Evolutionary conservation across 148 eudicot species (phyloP).

Genomic region (Vaccinium myrtillus): DNA sequence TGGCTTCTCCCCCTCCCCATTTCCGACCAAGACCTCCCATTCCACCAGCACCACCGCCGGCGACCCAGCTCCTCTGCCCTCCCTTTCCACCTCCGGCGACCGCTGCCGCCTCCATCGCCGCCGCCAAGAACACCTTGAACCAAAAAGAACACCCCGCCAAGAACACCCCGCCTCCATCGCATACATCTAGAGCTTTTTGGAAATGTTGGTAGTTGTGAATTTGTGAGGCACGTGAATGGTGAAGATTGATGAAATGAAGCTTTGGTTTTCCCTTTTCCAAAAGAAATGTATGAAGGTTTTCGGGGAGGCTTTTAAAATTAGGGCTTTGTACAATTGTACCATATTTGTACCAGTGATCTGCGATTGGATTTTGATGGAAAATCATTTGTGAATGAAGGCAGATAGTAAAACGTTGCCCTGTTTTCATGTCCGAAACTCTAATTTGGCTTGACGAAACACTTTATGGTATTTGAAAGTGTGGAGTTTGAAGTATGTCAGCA

Average conservation of each 20-base stretch:
- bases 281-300: neutral
- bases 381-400: neutral
- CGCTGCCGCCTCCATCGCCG: too few relatives aligned
- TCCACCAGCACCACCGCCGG: too few relatives aligned
- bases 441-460: neutral
- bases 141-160: too few relatives aligned
- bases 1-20: too few relatives aligned
- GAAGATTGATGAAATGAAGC: neutral
- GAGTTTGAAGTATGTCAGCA: neutral
- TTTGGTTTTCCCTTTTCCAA: neutral
- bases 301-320: neutral
- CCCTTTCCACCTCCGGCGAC: too few relatives aligned
- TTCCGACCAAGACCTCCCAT: too few relatives aligned
- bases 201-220: neutral
- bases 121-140: too few relatives aligned
- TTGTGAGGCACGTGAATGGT: neutral
- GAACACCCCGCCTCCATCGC: too few relatives aligned
- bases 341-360: neutral
- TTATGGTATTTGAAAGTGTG: neutral
- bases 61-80: too few relatives aligned
- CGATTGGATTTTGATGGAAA: neutral
- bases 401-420: neutral
- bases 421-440: neutral
- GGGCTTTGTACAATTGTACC: neutral
- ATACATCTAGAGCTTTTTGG: too few relatives aligned